These are phyloP conservation scores for Thielaviopsis euricoi DNA, from an alignment of 2,329 filamentous ascomycete species.

Conservation along the genomic window DNA sequence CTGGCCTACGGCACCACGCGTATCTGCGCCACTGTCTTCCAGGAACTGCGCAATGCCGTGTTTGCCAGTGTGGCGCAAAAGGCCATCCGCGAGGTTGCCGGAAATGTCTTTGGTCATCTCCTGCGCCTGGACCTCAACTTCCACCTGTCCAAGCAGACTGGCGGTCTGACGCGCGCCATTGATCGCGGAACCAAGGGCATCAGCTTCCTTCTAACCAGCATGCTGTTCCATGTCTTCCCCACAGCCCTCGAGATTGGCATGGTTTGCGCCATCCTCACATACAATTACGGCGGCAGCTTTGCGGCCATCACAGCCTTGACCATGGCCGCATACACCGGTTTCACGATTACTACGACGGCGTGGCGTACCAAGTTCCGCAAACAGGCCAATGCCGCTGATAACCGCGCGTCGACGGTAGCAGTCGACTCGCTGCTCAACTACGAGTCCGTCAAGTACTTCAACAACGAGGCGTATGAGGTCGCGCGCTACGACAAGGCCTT, in stretches of 20 bases:
- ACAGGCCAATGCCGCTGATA: constrained; percentile 90
- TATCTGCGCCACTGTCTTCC: constrained; percentile 76
- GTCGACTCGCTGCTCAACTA: constrained; percentile 98
- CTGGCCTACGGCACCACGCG: constrained; percentile 80
- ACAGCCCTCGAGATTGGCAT: constrained; percentile 87
- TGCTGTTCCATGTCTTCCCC: constrained; percentile 95
- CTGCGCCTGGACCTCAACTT: constrained; percentile 82
- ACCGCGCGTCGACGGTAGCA: constrained; percentile 83
- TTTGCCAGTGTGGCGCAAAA: constrained; percentile 97
- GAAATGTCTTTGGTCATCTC: constrained; percentile 84
- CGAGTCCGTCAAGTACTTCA: constrained; percentile 98
- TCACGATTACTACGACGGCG: constrained; percentile 89
- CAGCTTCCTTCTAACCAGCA: constrained; percentile 88
- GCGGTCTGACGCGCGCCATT: constrained; percentile 81
- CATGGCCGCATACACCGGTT: constrained; percentile 90
- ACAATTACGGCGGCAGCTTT: constrained; percentile 85
- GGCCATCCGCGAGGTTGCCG: constrained; percentile 77
- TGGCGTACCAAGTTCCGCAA: constrained; percentile 96
- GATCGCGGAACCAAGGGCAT: constrained; percentile 97
- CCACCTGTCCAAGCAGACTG: constrained; percentile 86
- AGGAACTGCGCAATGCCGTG: constrained; percentile 87
- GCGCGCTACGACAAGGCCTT: constrained; percentile 77
- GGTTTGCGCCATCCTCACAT: constrained; percentile 92
- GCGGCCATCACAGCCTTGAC: constrained; percentile 78
- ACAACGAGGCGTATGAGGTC: constrained; percentile 94